A percentile compares a stretch with the other conserved stretches of the same genome.
Evolutionary conservation across 2,329 filamentous ascomycete species (phyloP).

Genomic region (Helminthosporium solani): DNA sequence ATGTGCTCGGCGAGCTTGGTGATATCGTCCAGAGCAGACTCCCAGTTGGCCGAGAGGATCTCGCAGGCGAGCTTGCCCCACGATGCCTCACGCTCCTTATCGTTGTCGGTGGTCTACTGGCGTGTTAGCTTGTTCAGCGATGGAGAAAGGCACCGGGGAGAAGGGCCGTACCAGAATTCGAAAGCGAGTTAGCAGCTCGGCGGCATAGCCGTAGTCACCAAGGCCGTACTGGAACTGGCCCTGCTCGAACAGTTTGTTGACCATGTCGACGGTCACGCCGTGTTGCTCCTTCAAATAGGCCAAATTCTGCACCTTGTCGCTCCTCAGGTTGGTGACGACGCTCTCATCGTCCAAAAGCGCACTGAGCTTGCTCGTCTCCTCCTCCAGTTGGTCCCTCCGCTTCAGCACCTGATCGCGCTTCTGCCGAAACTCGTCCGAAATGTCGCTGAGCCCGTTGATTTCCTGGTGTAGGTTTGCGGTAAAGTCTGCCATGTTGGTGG

Average conservation of each 20-base stretch:
- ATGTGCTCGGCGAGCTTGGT: slow-evolving; percentile 70
- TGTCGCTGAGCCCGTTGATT: slow-evolving; percentile 74
- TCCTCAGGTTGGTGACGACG: slow-evolving; percentile 85
- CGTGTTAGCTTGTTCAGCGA: slow-evolving; percentile 14
- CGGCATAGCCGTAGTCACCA: slow-evolving; percentile 85
- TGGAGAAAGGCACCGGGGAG: too few relatives aligned
- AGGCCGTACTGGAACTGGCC: slow-evolving; percentile 98
- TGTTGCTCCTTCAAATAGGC: slow-evolving; percentile 97
- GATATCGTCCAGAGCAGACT: slow-evolving; percentile 71
- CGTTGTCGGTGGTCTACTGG: slow-evolving; percentile 80
- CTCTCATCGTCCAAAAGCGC: slow-evolving; percentile 84
- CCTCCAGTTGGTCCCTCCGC: slow-evolving; percentile 78
- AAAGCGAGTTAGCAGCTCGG: slow-evolving; percentile 95
- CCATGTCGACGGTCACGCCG: slow-evolving; percentile 91
- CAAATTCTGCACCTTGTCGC: slow-evolving; percentile 98
- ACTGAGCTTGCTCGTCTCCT: slow-evolving; percentile 85
- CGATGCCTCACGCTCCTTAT: slow-evolving; percentile 91
- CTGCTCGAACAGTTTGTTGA: slow-evolving; percentile 92
- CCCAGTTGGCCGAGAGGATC: slow-evolving; percentile 94
- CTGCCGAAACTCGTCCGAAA: slow-evolving; percentile 81
- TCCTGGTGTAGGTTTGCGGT: slow-evolving; percentile 89
- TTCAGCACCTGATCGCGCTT: slow-evolving; percentile 87
- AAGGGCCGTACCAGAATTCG: slow-evolving; percentile 66
- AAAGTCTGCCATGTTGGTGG: slow-evolving; percentile 99
- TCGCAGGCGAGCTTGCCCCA: slow-evolving; percentile 98